Percentiles rank a stretch among this genome's conserved stretches.
These are phyloP conservation scores for Sarocladium oryzae DNA, from an alignment of 2,329 filamentous ascomycete species.

Conservation along the genomic window DNA sequence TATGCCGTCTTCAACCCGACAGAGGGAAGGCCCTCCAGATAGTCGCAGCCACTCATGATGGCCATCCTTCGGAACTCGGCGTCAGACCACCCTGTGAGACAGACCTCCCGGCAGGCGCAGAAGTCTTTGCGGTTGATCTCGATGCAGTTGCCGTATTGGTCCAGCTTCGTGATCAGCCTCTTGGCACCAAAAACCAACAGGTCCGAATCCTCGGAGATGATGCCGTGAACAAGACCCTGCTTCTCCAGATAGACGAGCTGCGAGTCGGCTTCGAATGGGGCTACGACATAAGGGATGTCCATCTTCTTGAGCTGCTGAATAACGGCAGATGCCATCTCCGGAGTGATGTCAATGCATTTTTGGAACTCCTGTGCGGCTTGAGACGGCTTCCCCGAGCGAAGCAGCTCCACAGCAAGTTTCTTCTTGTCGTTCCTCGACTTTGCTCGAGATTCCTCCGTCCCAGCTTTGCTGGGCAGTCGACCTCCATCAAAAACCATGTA, in stretches of 20 bases:
- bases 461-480: conserved; percentile 86
- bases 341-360: conserved; percentile 92
- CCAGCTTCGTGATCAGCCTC: conserved; percentile 84
- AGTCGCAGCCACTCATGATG: conserved; percentile 94
- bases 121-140: conserved; percentile 90
- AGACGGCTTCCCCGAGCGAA: conserved; percentile 72
- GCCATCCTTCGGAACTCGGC: conserved; percentile 90
- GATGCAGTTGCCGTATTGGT: conserved; percentile 87
- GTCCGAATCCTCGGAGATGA: conserved; percentile 95
- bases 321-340: conserved; percentile 85
- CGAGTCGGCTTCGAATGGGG: conserved; percentile 96
- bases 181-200: conserved; percentile 91
- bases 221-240: conserved; percentile 75
- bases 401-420: conserved; percentile 67
- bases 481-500: conserved; percentile 97
- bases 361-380: conserved; percentile 84
- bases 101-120: conserved; percentile 79
- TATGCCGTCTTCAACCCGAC: conserved; percentile 93
- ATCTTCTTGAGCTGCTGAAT: conserved; percentile 86
- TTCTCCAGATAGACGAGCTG: conserved; percentile 91
- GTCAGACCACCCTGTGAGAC: conserved; percentile 86
- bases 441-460: conserved; percentile 73
- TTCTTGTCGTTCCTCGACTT: conserved; percentile 71
- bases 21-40: conserved; percentile 76
- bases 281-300: conserved; percentile 80